Conservation (phyloP, 1,284 basidiomycete genomes). For the Ustilago trichophora region DNA sequence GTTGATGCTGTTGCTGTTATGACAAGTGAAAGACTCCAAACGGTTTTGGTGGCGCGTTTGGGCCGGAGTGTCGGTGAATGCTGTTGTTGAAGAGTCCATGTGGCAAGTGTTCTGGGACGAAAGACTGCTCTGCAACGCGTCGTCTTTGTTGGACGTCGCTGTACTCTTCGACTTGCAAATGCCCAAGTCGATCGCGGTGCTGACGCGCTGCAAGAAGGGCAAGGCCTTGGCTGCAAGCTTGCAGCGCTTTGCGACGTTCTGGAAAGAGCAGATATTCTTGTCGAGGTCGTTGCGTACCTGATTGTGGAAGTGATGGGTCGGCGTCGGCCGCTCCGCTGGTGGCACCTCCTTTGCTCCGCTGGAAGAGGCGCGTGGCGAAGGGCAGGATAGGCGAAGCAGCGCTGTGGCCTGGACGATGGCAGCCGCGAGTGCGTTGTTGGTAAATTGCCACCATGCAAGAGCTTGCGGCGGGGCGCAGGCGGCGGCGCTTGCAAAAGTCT, state of each 20-base stretch:
- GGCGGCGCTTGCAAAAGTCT: constrained; percentile 20
- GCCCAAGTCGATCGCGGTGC: constrained; percentile 21
- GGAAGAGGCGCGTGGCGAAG: too few species aligned
- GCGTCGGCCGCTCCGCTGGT: too few species aligned
- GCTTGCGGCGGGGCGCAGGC: constrained; percentile 20
- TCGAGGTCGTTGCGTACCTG: constrained; percentile 26
- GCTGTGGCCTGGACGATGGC: constrained; percentile 35
- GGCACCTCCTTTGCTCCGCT: too few species aligned
- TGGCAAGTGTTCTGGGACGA: not conserved
- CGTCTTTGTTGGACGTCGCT: too few species aligned
- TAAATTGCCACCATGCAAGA: constrained; percentile 31
- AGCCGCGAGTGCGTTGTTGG: constrained; percentile 35
- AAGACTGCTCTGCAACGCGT: constrained; percentile 3
- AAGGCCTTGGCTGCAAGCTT: constrained; percentile 31
- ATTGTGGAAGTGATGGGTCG: constrained; percentile 15
- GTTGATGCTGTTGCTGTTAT: constrained; percentile 8
- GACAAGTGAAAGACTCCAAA: constrained; percentile 3
- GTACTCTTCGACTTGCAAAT: constrained; percentile 6
- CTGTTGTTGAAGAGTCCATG: not conserved
- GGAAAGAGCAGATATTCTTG: constrained; percentile 32
- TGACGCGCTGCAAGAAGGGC: constrained; percentile 29
- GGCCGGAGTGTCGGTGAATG: not conserved
- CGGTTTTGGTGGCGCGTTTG: not conserved
- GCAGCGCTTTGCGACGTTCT: constrained; percentile 31
- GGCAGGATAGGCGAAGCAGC: constrained; percentile 18